A percentile compares a stretch with the other conserved stretches of the same genome.
Evolutionary conservation across 352 stramenopile species (phyloP).

Genomic region (Phytopythium kandeliae): DNA sequence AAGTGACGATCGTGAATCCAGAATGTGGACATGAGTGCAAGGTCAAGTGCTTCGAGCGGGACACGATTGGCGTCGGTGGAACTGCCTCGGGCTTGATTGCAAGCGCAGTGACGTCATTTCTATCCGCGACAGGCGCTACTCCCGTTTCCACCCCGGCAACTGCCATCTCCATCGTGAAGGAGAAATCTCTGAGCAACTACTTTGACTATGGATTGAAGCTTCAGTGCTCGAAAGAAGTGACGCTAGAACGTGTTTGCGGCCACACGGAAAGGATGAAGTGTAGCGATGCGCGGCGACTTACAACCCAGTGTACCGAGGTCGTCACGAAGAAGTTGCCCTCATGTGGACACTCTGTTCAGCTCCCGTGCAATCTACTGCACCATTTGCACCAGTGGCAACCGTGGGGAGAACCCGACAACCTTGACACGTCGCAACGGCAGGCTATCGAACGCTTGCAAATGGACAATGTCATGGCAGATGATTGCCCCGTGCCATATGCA

Average conservation of each 20-base stretch:
- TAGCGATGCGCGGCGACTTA: conserved; percentile 32
- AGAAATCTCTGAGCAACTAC: conserved; percentile 24
- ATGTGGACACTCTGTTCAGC: conserved; percentile 38
- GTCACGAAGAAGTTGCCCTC: conserved; percentile 22
- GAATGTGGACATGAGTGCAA: conserved; percentile 62
- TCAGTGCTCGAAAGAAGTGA: conserved; percentile 28
- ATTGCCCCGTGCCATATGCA: conserved; percentile 17
- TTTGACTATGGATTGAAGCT: conserved; percentile 38
- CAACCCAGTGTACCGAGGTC: conserved; percentile 22
- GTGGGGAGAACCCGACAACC: conserved; percentile 16
- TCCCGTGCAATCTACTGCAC: conserved; percentile 29
- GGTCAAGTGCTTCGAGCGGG: conserved; percentile 44
- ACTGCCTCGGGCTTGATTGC: neutral
- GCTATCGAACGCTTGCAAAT: conserved; percentile 20
- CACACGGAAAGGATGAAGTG: conserved; percentile 43
- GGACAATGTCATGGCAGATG: conserved; percentile 35
- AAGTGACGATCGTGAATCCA: conserved; percentile 43
- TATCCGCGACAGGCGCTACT: conserved; percentile 9
- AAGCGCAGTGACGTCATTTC: neutral
- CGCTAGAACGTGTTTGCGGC: conserved; percentile 28
- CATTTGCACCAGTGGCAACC: conserved; percentile 39
- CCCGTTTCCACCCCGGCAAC: conserved; percentile 1
- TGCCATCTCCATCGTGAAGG: conserved; percentile 21
- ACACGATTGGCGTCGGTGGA: conserved; percentile 11
- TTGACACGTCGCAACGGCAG: neutral